A percentile compares a stretch with the other conserved stretches of the same genome.
Conservation (phyloP, 306 rosid genomes). For the Ormosia semicastrata region DNA sequence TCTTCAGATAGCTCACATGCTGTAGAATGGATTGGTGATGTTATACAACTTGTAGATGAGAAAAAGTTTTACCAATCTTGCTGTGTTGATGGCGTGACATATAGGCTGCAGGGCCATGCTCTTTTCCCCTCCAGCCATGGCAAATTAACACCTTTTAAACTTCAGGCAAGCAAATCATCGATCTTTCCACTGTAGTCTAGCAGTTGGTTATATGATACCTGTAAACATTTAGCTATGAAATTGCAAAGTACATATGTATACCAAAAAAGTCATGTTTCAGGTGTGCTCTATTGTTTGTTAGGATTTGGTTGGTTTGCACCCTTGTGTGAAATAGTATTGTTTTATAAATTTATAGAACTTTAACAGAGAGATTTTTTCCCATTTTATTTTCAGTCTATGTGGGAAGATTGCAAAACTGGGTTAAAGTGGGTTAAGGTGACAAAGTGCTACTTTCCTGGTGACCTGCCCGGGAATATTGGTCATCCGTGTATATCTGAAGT, state of each 20-base stretch:
- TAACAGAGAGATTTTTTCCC: slow-evolving; percentile 10
- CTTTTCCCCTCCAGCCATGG: slow-evolving; percentile 60
- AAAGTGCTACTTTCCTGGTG: slow-evolving; percentile 78
- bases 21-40: slow-evolving; percentile 80
- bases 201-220: slow-evolving; percentile 12
- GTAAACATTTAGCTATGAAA: slow-evolving; percentile 18
- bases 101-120: slow-evolving; percentile 70
- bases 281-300: neutral
- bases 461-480: slow-evolving; percentile 75
- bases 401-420: slow-evolving; percentile 79
- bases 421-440: slow-evolving; percentile 65
- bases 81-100: slow-evolving; percentile 60
- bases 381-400: slow-evolving; percentile 75
- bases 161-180: slow-evolving; percentile 69
- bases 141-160: slow-evolving; percentile 66
- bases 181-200: slow-evolving; percentile 18
- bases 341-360: slow-evolving; percentile 17
- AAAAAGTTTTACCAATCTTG: slow-evolving; percentile 67
- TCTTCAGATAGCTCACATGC: slow-evolving; percentile 48
- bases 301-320: slow-evolving; percentile 22
- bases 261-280: neutral
- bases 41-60: slow-evolving; percentile 41
- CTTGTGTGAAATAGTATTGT: neutral
- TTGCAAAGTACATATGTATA: neutral
- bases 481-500: slow-evolving; percentile 72